Evolutionary conservation across 2,329 filamentous ascomycete genomes (phyloP), one percentile per base, ranked within the genome.

Genomic region (Claviceps sp.): DNA sequence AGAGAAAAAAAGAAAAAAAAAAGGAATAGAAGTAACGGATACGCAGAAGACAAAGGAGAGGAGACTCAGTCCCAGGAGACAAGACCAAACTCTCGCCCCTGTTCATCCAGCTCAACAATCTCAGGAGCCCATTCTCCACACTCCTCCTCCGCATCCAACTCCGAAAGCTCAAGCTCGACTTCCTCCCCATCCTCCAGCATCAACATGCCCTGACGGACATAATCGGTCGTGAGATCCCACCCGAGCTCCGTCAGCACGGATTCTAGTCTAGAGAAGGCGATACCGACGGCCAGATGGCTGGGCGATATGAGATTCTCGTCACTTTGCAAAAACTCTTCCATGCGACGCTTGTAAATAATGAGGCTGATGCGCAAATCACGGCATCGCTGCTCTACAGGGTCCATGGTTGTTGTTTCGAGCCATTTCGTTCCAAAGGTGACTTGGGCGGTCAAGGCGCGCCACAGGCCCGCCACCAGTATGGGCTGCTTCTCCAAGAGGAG

Each of bases 211-310:
- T 66, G 66, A 4, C 73, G 67, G 5, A 77, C 59, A 55, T 76
- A 77, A 52, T 76, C 69, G 7, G 67, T 71, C 16, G 70, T 61
- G 13, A 83, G 61, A 50, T 82, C 76, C 80, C 79, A 83, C 4
- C 72, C 77, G 2, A 82, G 64, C 4, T 67, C 67, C 1, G 66
- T 64, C 6, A 62, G 60, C 5, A 54, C 57, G 7, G 60, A 54
- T 53, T 69, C 66, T 0, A 70, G 55, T 13, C 59, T 58, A 0
- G 64, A 55, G 58, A 82, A 80, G 4, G 74, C 72, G 5, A 66
- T 64, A 14, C 70, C 69, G 7, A 77, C 72, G 1, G 64, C 67
- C 2, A 65, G 64, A 53, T 76, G 71, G 6, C 72, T 70, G 0
- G 63, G 55, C 2, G 68, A 69, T 23, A 54, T 20, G 40, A 68